These are phyloP conservation scores for Cerrena zonata DNA, from an alignment of 1,284 basidiomycete genomes.

Conservation along the genomic window DNA sequence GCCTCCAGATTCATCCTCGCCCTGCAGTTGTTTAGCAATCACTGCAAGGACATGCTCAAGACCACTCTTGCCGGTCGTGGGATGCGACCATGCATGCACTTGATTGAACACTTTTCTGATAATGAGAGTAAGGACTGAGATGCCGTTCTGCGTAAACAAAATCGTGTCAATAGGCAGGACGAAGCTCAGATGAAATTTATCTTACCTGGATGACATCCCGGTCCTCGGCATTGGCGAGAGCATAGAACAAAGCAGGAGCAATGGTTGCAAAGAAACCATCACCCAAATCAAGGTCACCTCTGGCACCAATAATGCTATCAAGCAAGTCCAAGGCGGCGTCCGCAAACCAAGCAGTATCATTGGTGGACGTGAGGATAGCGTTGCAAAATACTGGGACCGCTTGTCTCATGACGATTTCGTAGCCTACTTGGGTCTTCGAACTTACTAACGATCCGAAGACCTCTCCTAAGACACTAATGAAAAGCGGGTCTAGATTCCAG, in stretches of 20 bases:
- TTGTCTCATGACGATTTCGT: slow-evolving; percentile 66
- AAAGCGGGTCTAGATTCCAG: slow-evolving; percentile 69
- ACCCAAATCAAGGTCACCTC: slow-evolving; percentile 65
- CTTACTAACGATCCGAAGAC: slow-evolving; percentile 69
- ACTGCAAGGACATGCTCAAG: slow-evolving; percentile 69
- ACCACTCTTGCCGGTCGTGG: slow-evolving; percentile 59
- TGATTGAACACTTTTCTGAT: slow-evolving; percentile 84
- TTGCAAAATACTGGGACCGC: slow-evolving; percentile 69
- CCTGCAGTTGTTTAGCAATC: slow-evolving; percentile 72
- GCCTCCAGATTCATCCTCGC: slow-evolving; percentile 81
- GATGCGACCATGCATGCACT: slow-evolving; percentile 70
- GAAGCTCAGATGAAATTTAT: not conserved
- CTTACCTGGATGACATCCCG: slow-evolving; percentile 76
- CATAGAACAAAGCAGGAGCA: slow-evolving; percentile 70
- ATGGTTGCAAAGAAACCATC: slow-evolving; percentile 71
- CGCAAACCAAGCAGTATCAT: slow-evolving; percentile 64
- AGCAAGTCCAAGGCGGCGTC: slow-evolving; percentile 80
- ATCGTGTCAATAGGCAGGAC: not conserved
- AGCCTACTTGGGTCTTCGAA: slow-evolving; percentile 53
- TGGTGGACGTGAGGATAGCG: slow-evolving; percentile 53
- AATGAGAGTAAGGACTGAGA: slow-evolving; percentile 76
- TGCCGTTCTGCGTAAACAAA: slow-evolving; percentile 59
- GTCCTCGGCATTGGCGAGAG: slow-evolving; percentile 66
- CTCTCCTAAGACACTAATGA: slow-evolving; percentile 81
- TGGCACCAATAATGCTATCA: slow-evolving; percentile 53